Conservation (phyloP, 176 grass and related monocot species). For the Coix lacrymajobi region DNA sequence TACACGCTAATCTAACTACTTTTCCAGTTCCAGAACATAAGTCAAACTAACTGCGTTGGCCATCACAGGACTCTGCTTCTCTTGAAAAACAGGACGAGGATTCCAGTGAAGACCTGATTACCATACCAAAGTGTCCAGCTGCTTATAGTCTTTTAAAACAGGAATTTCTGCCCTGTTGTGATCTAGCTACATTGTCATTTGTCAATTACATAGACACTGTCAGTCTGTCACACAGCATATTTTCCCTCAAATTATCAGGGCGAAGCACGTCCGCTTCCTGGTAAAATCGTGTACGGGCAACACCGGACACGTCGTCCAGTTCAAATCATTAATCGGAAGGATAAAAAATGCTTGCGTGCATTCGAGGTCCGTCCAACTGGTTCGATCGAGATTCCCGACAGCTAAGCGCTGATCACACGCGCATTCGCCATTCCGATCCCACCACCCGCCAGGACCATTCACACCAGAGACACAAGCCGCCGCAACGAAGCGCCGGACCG, state of each 20-base stretch:
- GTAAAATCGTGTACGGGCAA: neutral
- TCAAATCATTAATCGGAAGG: neutral
- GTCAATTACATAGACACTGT: neutral
- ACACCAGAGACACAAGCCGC: neutral
- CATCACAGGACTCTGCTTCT: neutral
- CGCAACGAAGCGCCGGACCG: neutral
- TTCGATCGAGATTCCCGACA: neutral
- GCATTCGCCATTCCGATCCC: constrained; percentile 7
- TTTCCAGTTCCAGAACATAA: neutral
- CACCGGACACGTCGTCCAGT: neutral
- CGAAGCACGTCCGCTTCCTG: neutral
- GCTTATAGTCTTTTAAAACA: neutral
- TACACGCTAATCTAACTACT: neutral
- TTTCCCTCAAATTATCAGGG: neutral
- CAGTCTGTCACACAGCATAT: neutral
- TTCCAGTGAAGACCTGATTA: neutral
- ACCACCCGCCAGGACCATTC: neutral
- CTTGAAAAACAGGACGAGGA: neutral
- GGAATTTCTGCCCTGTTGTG: neutral
- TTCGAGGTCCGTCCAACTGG: neutral
- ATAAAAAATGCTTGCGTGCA: neutral
- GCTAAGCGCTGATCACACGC: neutral
- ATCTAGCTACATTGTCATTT: neutral
- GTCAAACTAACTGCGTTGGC: neutral
- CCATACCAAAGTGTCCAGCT: neutral